Percentiles rank a stretch among this genome's conserved stretches.
These are phyloP conservation scores for Prunus yedoensis DNA, from an alignment of 331 rosid species.

Conservation along the genomic window DNA sequence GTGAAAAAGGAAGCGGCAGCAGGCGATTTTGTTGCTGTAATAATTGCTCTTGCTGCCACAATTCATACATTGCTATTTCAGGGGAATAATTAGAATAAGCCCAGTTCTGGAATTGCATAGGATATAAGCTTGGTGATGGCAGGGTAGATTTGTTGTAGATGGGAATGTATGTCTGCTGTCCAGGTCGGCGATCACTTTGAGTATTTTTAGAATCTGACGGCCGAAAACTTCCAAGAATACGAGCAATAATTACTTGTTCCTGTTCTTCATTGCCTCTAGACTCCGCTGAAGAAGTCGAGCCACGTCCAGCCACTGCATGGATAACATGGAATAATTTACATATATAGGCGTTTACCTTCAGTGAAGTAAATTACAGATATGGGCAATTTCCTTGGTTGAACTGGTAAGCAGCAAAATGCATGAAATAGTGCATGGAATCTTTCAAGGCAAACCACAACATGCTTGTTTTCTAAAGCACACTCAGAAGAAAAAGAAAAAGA, in stretches of 20 bases:
- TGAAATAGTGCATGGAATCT: not conserved
- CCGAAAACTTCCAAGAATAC: constrained; percentile 50
- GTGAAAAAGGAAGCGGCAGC: constrained; percentile 55
- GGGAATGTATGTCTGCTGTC: constrained; percentile 32
- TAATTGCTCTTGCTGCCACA: constrained; percentile 75
- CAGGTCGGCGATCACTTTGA: constrained; percentile 32
- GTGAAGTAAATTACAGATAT: not conserved
- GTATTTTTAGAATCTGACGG: constrained; percentile 35
- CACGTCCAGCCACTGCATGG: constrained; percentile 60
- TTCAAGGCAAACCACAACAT: not conserved
- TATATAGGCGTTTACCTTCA: constrained; percentile 8
- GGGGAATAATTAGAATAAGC: constrained; percentile 52
- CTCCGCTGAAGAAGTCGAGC: constrained; percentile 40
- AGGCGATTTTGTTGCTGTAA: constrained; percentile 53
- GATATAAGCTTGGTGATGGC: constrained; percentile 37
- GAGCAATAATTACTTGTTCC: constrained; percentile 67
- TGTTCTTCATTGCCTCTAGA: constrained; percentile 57
- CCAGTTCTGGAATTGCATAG: constrained; percentile 46
- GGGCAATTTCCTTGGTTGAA: constrained; percentile 17
- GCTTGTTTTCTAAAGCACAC: constrained; percentile 1
- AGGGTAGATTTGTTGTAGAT: constrained; percentile 32
- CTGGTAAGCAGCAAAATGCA: not conserved
- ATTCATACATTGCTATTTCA: constrained; percentile 54
- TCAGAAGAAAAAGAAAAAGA: constrained; percentile 13
- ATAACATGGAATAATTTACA: constrained; percentile 22